Evolutionary conservation across 2,329 filamentous ascomycete species (phyloP), one percentile per base, ranked within the genome.

Genomic region (Fusarium brachygibbosum): DNA sequence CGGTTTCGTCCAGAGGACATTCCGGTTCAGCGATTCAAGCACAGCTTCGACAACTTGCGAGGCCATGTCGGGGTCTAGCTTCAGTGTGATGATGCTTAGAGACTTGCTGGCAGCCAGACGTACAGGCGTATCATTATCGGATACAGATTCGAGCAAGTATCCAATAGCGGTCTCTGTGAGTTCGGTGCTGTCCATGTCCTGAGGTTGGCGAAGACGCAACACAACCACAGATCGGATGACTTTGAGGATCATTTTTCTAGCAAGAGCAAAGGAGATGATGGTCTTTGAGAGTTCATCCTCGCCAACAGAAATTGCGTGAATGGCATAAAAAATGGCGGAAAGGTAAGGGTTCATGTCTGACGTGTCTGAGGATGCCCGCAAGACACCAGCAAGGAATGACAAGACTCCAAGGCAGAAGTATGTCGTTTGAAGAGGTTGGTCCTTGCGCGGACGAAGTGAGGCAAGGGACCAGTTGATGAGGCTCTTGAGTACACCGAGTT

Each of bases 31-130:
- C 69, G 78, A 93, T 79, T 91, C 91, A 31, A 97, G 85, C 13
- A 98, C 90, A 1, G 93, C 94, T 63, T 97, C 92, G 14, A 98
- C 90, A 13, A 99, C 91, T 75, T 98, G 92, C 2, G 88, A 86
- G 2, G 93, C 93, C 91, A 98, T 94, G 23, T 91, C 91, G 0
- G 87, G 80, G 44, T 94, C 89, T 10, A 99, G 81, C 70, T 92
- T 94, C 51, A 97, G 82, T 0, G 94, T 91, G 69, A 98, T 89
- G 54, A 97, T 87, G 78, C 94, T 97, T 44, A 98, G 86, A 6
- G 94, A 92, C 80, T 99, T 99, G 78, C 94, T 97, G 21, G 95
- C 93, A 32, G 95, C 92, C 73, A 97, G 88, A 37, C 96, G 87
- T 14, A 99, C 94, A 1, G 94, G 93, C 0, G 94, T 98, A 74